Percentiles rank a stretch among this genome's conserved stretches.
Conservation (phyloP, 257 asterid species). For the Linaria vulgaris region DNA sequence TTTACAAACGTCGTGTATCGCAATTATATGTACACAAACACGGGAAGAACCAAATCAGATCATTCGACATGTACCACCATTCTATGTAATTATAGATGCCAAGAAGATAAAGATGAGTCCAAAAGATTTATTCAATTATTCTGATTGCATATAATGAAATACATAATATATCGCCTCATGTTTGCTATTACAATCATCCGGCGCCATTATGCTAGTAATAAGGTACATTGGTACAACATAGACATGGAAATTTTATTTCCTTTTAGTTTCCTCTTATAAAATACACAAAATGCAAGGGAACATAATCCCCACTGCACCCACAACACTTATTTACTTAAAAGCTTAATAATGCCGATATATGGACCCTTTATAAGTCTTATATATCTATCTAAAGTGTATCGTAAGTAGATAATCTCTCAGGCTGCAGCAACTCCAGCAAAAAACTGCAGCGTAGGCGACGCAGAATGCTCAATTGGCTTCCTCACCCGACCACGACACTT, state of each 20-base stretch:
- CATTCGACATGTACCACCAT: too few relatives aligned
- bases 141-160: background rate
- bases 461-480: conserved; percentile 45
- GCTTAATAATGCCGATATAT: background rate
- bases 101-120: background rate
- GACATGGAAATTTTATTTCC: background rate
- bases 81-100: too few relatives aligned
- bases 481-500: conserved; percentile 39
- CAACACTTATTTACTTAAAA: background rate
- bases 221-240: conserved; percentile 2
- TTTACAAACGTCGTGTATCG: too few relatives aligned
- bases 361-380: conserved; percentile 11
- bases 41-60: too few relatives aligned
- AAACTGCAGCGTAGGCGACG: conserved; percentile 52
- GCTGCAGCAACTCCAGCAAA: conserved; percentile 63
- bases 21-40: too few relatives aligned
- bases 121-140: background rate
- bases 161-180: too few relatives aligned
- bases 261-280: background rate
- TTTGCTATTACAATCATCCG: background rate
- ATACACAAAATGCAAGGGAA: background rate
- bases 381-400: conserved; percentile 1
- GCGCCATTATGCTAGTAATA: background rate
- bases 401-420: conserved; percentile 29
- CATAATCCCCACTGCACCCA: conserved; percentile 5